Evolutionary conservation across 441 rosid genomes (phyloP), one percentile per base, ranked within the genome.

Genomic region (Sinapis alba): DNA sequence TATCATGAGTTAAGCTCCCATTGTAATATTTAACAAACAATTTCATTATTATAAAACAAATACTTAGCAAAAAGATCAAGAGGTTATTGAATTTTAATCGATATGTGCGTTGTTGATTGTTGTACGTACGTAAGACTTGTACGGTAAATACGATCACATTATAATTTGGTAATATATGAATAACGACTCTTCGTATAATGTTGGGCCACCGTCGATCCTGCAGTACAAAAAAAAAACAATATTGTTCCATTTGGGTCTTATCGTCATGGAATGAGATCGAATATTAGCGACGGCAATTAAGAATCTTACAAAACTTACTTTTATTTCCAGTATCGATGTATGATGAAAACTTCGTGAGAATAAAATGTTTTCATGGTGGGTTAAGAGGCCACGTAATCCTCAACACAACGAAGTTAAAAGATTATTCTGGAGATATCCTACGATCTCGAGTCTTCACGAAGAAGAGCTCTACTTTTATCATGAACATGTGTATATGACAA

Each of bases 251-350:
- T 41, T 50, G 59, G 64, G 64, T 27, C 65, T 62, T 51, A 68
- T 68, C 74, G 34, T 75, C 73, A 62, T 68, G 79, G 74, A 75
- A 75, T 75, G 18, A 61, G 24, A 75, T 75, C 62, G 32, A 68
- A 75, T 13, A 68, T 61, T 62, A 69, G 20, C 24, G 7, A 36
- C 70, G 74, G 50, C 63, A 30, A 21, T 59, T 54, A 61, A 75
- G 64, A 61, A 75, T 75, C 47, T 24, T 18, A 59, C 12, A 34
- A 51, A n/a, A 24, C 10, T 26, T 21, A 62, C 32, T n/a, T 68
- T 61, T 75, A 69, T 76, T 51, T 43, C 21, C 20, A 62, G 43
- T 15, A 69, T 63, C 66, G 23, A 69, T 28, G 15, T 19, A 69
- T 53, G 69, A 53, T 38, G 51, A 51, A 26, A 43, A 19, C 30